Conservation (phyloP, 2,329 filamentous ascomycete genomes). For the Grosmannia clavigera region DNA sequence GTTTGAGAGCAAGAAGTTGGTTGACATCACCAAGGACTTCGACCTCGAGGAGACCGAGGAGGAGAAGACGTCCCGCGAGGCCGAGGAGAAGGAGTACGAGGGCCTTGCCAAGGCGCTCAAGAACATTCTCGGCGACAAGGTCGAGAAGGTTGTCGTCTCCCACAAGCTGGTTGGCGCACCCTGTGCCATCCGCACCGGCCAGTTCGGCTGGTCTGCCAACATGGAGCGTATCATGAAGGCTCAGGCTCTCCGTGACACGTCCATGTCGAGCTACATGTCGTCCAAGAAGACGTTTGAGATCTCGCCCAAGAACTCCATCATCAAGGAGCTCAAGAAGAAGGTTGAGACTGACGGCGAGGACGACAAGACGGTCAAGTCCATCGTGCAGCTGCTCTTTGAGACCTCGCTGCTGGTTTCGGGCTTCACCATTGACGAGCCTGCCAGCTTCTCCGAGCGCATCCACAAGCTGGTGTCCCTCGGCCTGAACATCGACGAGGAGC, state of each 20-base stretch:
- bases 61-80: constrained; percentile 93
- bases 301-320: constrained; percentile 94
- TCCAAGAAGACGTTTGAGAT: constrained; percentile 99
- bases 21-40: constrained; percentile 99
- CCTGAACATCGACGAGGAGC: constrained; percentile 91
- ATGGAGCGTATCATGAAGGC: constrained; percentile 99
- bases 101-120: constrained; percentile 89
- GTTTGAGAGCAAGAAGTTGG: constrained; percentile 99
- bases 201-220: constrained; percentile 99
- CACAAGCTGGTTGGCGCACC: constrained; percentile 93
- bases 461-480: constrained; percentile 99
- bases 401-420: constrained; percentile 96
- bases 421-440: constrained; percentile 98
- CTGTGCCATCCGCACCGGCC: constrained; percentile 97
- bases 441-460: constrained; percentile 95
- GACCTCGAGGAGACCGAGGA: constrained; percentile 99
- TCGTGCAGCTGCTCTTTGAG: constrained; percentile 97
- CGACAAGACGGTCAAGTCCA: constrained; percentile 98
- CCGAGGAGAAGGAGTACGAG: constrained; percentile 98
- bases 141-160: constrained; percentile 98
- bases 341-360: constrained; percentile 95
- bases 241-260: constrained; percentile 98
- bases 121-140: constrained; percentile 98
- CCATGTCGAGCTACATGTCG: constrained; percentile 99
- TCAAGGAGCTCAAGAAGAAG: constrained; percentile 99